phyloP scores from a whole-genome alignment of 2,329 filamentous ascomycete species.

The Corinectria fuckeliana region DNA sequence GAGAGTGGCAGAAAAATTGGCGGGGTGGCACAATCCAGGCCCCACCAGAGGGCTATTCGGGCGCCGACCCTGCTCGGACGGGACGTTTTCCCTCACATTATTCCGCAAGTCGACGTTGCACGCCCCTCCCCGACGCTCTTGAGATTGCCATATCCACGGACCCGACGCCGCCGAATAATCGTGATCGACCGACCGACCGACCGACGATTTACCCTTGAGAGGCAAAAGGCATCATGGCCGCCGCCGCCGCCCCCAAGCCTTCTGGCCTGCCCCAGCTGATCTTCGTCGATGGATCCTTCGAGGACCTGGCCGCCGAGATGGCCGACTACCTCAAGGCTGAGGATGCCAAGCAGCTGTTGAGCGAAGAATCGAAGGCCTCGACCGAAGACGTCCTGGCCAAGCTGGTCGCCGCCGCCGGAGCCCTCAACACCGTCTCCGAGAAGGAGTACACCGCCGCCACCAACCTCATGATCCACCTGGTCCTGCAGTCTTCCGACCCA shows the following conservation, averaged over 20 bases:
- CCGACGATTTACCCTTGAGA: conserved; percentile 24
- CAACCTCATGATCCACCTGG: conserved; percentile 94
- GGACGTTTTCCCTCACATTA: conserved; percentile 41
- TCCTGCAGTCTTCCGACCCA: conserved; percentile 83
- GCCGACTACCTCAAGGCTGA: conserved; percentile 90
- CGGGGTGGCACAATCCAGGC: conserved; percentile 42
- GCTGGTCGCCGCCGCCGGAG: conserved; percentile 79
- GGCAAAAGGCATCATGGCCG: conserved; percentile 34
- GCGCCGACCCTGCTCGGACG: conserved; percentile 39
- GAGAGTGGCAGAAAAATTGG: conserved; percentile 47
- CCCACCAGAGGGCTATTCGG: conserved; percentile 50
- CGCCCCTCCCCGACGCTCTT: conserved; percentile 21
- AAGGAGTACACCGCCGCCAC: conserved; percentile 97
- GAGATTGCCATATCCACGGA: conserved; percentile 31
- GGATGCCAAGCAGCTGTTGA: conserved; percentile 76
- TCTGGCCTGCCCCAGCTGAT: conserved; percentile 64
- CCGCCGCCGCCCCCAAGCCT: conserved; percentile 42
- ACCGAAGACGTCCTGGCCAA: conserved; percentile 90
- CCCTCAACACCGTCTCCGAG: conserved; percentile 86
- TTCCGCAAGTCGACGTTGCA: conserved; percentile 40
- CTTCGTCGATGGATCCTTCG: conserved; percentile 90
- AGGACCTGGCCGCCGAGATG: conserved; percentile 93
- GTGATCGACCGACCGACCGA: conserved; percentile 30
- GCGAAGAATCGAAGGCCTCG: conserved; percentile 68
- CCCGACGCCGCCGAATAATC: conserved; percentile 25